These are phyloP conservation scores for Rhizoctonia solani DNA, from an alignment of 1,284 basidiomycete species.

Conservation along the genomic window DNA sequence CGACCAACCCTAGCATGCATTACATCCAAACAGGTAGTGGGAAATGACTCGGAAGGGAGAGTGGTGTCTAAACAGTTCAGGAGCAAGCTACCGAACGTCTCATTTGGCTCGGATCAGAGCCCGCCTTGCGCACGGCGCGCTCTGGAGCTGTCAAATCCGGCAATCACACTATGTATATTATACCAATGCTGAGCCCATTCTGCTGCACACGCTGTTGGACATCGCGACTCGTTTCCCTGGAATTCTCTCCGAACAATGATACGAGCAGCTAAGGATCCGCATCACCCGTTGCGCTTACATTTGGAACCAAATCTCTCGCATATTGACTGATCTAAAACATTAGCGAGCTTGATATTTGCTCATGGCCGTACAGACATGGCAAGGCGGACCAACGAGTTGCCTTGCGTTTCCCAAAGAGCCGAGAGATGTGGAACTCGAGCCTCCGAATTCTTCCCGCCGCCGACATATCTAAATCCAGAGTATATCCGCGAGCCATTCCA, in stretches of 20 bases:
- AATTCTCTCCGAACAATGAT: neutral
- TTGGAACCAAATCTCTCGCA: too few relatives aligned
- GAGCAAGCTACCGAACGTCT: conserved; percentile 10
- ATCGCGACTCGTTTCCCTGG: conserved; percentile 1
- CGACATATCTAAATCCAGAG: conserved; percentile 7
- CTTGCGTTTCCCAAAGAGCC: too few relatives aligned
- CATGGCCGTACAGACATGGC: too few relatives aligned
- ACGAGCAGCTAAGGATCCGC: neutral
- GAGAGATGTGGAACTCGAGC: too few relatives aligned
- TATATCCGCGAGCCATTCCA: neutral
- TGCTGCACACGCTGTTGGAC: neutral
- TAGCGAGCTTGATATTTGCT: too few relatives aligned
- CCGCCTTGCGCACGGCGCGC: neutral
- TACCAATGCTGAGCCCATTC: conserved; percentile 11
- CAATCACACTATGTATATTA: conserved; percentile 10
- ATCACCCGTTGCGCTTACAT: too few relatives aligned
- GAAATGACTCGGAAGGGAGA: too few relatives aligned
- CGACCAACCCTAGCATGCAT: too few relatives aligned
- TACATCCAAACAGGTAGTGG: too few relatives aligned
- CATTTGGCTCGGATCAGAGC: conserved; percentile 25
- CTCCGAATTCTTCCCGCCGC: conserved; percentile 30
- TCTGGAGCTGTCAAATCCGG: conserved; percentile 15
- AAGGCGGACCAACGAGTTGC: too few relatives aligned
- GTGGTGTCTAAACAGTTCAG: too few relatives aligned
- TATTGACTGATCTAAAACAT: too few relatives aligned